Conservation (phyloP, 257 asterid species). For the Catharanthus roseus region DNA sequence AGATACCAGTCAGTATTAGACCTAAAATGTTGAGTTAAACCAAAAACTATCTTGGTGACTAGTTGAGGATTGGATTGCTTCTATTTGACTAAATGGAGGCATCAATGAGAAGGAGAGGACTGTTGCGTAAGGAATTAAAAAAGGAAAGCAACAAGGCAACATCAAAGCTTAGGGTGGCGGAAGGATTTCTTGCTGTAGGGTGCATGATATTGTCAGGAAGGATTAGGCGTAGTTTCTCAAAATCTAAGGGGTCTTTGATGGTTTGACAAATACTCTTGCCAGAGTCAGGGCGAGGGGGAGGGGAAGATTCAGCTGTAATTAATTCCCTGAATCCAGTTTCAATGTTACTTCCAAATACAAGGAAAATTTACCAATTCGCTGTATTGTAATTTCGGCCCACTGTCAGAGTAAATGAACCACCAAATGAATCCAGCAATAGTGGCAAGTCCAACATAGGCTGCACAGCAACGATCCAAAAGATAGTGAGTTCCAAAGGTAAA, state of each 20-base stretch:
- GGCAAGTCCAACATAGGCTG: constrained; percentile 98
- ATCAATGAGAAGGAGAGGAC: neutral
- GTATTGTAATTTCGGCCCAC: constrained; percentile 84
- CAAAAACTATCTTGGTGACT: neutral
- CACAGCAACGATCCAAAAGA: constrained; percentile 26
- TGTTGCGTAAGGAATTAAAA: neutral
- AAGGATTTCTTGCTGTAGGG: neutral
- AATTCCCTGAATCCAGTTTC: neutral
- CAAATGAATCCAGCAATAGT: constrained; percentile 97
- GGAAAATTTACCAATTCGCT: constrained; percentile 64
- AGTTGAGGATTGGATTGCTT: neutral
- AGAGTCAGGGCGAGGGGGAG: too few species aligned
- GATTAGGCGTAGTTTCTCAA: neutral
- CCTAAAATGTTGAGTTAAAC: too few species aligned
- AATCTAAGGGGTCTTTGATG: neutral
- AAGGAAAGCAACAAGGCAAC: neutral
- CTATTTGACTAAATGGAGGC: neutral
- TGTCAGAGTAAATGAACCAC: constrained; percentile 87
- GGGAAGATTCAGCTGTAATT: neutral
- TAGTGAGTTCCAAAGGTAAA: constrained; percentile 15
- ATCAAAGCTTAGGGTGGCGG: neutral
- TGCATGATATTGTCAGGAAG: neutral
- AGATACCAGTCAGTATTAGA: too few species aligned
- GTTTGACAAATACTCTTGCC: neutral
- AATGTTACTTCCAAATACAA: neutral